Base-by-base conservation (phyloP, 495 filamentous ascomycete species). In the Aspergillus funiculosus region DNA sequence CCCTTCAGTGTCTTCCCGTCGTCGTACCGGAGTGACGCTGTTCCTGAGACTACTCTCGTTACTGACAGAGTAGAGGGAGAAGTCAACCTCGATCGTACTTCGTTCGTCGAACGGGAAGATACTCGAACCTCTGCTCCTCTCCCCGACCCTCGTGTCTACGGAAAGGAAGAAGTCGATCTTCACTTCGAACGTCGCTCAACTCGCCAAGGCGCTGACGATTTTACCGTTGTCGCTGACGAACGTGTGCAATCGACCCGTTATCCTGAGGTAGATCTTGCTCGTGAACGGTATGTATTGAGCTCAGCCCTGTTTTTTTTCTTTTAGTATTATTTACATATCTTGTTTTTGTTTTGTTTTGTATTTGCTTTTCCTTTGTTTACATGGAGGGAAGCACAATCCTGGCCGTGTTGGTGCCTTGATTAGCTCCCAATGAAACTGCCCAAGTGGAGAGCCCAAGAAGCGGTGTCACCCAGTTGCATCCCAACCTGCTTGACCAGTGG, bases 1-100 rank as follows among this genome's bases (percentile, higher is more conserved):
- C 91, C 91, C 71, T 91, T 95, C 82, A 95, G 89, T 83, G 84
- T 96, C 83, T 95, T 97, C 84, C 91, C 91, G 76, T 94, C 89
- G 67, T 86, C 91, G 69, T 97, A 95, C 80, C 82, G 85, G 82
- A 84, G 76, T 78, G 87, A 92, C 81, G 79, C 80, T 79, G 85
- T 81, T 78, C 81, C 78, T 71, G 80, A 83, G 73, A 77, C 82
- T 77, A 81, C 82, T 72, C 79, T 77, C 68, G 82, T 73, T 72
- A n/a, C 52, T 21, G 52, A 36, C 14, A 79, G 77, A 80, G 83
- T 90, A 82, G 86, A 96, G 80, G 83, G 85, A 72, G 83, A 92
- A 73, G 81, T 83, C 73, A 82, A 85, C 64, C 78, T 89, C 67
- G 84, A 88, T 77, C 76, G 71, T 75, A 62, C 74, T 74, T 74